phyloP scores from a whole-genome alignment of 495 filamentous ascomycete genomes.

The Annulohypoxylon bovei region DNA sequence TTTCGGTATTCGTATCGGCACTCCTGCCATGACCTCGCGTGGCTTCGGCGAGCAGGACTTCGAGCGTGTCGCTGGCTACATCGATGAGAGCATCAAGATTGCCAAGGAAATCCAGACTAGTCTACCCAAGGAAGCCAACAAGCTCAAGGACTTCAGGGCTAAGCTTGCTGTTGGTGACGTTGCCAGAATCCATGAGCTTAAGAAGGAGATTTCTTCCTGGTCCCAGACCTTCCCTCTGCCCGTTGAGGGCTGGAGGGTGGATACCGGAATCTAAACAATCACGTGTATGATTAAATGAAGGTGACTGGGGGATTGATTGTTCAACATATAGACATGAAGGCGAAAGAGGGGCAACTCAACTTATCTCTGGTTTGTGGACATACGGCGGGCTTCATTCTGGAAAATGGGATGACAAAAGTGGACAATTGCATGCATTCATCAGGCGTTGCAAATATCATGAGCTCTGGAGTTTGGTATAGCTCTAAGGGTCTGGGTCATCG shows the following conservation, averaged over 20 bases:
- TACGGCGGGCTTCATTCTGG: conserved; percentile 29
- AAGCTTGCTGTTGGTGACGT: conserved; percentile 83
- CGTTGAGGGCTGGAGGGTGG: conserved; percentile 70
- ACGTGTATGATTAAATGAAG: conserved; percentile 25
- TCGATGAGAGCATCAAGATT: conserved; percentile 82
- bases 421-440: conserved; percentile 51
- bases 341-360: conserved; percentile 48
- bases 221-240: conserved; percentile 92
- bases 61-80: conserved; percentile 87
- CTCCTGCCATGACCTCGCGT: conserved; percentile 95
- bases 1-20: conserved; percentile 92
- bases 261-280: conserved; percentile 58
- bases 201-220: conserved; percentile 90
- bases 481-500: conserved; percentile 38
- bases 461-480: conserved; percentile 43
- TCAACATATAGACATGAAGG: conserved; percentile 45
- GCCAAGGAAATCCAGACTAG: conserved; percentile 83
- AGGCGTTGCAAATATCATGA: conserved; percentile 50
- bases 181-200: conserved; percentile 79
- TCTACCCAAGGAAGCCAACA: conserved; percentile 96
- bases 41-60: conserved; percentile 95
- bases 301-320: conserved; percentile 33
- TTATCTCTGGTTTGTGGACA: conserved; percentile 45
- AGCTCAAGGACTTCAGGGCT: conserved; percentile 98
- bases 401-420: conserved; percentile 42